Evolutionary conservation across 352 stramenopile genomes (phyloP).

Genomic region (Pythium folliculosum): DNA sequence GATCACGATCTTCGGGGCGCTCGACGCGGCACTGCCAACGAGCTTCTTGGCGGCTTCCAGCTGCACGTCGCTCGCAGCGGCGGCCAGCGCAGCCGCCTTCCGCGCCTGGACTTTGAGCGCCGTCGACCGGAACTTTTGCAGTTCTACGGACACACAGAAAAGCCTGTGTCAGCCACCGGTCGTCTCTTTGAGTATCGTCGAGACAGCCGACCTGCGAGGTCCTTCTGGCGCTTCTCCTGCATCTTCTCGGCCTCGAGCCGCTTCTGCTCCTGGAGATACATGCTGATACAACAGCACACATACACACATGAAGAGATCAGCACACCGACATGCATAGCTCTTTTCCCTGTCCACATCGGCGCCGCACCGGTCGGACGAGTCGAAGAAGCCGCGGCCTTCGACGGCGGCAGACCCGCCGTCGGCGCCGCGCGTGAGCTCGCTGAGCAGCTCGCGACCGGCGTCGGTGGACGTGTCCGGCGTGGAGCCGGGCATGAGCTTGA

Average conservation of each 20-base stretch:
- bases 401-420: conserved; percentile 38
- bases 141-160: conserved; percentile 29
- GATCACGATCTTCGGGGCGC: conserved; percentile 37
- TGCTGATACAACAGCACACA: conserved; percentile 15
- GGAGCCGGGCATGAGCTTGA: conserved; percentile 67
- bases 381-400: conserved; percentile 62
- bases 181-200: too few relatives aligned
- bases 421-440: conserved; percentile 38
- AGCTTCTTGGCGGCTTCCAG: not conserved
- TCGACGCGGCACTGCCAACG: conserved; percentile 13
- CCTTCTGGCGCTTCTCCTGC: conserved; percentile 41
- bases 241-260: conserved; percentile 42
- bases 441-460: conserved; percentile 58
- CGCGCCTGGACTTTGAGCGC: conserved; percentile 57
- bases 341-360: not conserved
- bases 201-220: conserved; percentile 22
- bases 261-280: conserved; percentile 75
- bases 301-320: not conserved
- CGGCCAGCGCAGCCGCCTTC: conserved; percentile 32
- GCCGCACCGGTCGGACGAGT: conserved; percentile 60
- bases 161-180: not conserved
- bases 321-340: too few relatives aligned
- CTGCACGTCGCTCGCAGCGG: conserved; percentile 11
- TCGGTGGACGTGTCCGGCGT: conserved; percentile 65
- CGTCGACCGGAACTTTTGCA: conserved; percentile 64